phyloP scores from a whole-genome alignment of 768 basidiomycete species.

The Russula earlei region DNA sequence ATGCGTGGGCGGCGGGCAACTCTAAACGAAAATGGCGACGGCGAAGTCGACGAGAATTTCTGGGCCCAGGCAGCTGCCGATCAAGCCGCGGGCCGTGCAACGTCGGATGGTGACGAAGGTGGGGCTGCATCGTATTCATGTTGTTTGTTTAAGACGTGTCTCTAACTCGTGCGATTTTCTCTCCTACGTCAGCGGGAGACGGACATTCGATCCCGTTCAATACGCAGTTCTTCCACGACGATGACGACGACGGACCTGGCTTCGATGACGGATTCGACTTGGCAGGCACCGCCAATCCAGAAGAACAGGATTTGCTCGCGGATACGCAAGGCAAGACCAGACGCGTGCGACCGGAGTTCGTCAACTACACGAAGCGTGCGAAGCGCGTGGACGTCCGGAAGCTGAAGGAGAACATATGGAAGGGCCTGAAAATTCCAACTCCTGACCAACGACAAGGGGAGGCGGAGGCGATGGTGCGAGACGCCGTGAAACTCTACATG shows the following conservation, averaged over 20 bases:
- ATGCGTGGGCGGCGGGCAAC: constrained; percentile 70
- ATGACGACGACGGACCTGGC: constrained; percentile 66
- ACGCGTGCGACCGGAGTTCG: constrained; percentile 75
- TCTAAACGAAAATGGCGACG: constrained; percentile 54
- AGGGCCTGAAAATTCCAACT: constrained; percentile 71
- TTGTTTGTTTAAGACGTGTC: background rate
- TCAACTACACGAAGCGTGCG: constrained; percentile 91
- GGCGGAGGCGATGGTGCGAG: constrained; percentile 43
- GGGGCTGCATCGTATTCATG: constrained; percentile 33
- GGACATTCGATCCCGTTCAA: constrained; percentile 72
- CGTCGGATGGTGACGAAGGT: constrained; percentile 55
- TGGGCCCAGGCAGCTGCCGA: constrained; percentile 94
- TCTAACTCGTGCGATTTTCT: background rate
- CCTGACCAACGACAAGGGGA: constrained; percentile 33
- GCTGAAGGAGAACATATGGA: constrained; percentile 98
- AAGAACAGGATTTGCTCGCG: constrained; percentile 82
- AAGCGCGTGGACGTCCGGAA: constrained; percentile 95
- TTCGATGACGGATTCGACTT: constrained; percentile 50
- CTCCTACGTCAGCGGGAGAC: constrained; percentile 27
- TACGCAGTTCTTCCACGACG: constrained; percentile 96
- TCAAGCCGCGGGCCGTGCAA: constrained; percentile 51
- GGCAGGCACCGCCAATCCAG: constrained; percentile 42
- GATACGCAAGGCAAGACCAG: constrained; percentile 69
- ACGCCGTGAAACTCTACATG: background rate
- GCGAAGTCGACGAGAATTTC: constrained; percentile 91